Evolutionary conservation across 768 basidiomycete species (phyloP), one percentile per base, ranked within the genome.

Genomic region (Termitomyces heimii): DNA sequence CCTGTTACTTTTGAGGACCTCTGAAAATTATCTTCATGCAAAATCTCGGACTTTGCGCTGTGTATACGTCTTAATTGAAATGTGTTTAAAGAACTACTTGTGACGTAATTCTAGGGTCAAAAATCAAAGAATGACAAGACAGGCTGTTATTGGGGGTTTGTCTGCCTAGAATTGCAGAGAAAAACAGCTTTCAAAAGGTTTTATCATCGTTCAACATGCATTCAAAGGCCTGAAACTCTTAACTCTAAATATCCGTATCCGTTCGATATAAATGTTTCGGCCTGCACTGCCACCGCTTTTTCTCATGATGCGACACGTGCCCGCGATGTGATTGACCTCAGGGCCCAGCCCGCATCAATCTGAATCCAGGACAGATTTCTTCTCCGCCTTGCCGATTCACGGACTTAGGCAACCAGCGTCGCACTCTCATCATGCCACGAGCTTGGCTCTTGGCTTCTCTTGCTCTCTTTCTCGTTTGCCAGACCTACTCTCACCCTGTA

Each of bases 401-500:
- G 16, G 40, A 53, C 14, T n/a, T 6, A 10, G 40, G 18, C 31
- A 31, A 31, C n/a, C 31, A 44, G 18, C 22, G 20, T 34, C 43
- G 20, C 31, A 22, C 54, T 60, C 43, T 51, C 43, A 60, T 44
- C 12, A 68, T 68, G 65, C 60, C 57, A 54, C 59, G 57, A 44
- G 53, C 50, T 13, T 63, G 64, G 62, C 65, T 68, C 63, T 61
- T 71, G 67, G 58, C 67, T 65, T 54, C 62, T 66, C 55, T 72
- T 61, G 61, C 54, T 20, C n/a, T 59, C 20, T 26, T 55, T 16
- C 37, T 68, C 3, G 45, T 50, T 26, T 59, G 51, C 32, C 56
- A 62, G 35, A 54, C 59, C 40, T 35, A 56, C 42, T 65, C 75
- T 49, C 50, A 58, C 14, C 66, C 77, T 9, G 65, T 77, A 34